Conservation (phyloP, 179 eudicot genomes). For the Beta corolliflora region DNA sequence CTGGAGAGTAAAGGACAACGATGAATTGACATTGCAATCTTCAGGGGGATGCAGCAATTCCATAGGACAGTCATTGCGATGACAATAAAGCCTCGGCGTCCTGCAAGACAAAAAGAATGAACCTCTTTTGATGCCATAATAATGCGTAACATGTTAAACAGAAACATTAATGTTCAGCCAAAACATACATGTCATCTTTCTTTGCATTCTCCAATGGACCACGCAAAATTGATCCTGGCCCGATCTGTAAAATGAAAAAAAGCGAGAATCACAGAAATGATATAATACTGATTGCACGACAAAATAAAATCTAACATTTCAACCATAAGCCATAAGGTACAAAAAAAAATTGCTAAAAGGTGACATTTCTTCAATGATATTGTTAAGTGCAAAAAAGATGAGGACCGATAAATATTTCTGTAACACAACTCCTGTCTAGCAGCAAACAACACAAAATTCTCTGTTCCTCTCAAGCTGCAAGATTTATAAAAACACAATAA, state of each 20-base stretch:
- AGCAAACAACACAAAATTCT: no score
- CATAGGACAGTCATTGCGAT: slow-evolving; percentile 67
- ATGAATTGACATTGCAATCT: slow-evolving; percentile 92
- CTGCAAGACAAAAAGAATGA: slow-evolving; percentile 36
- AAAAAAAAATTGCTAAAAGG: neutral
- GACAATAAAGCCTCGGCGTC: slow-evolving; percentile 75
- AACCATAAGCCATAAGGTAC: neutral
- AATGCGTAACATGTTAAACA: slow-evolving; percentile 1
- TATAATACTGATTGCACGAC: neutral
- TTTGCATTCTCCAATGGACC: slow-evolving; percentile 78
- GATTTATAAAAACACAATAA: no score
- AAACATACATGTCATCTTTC: slow-evolving; percentile 55
- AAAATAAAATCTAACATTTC: slow-evolving; percentile 17
- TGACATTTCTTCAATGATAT: neutral
- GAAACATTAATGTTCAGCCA: neutral
- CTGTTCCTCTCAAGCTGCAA: no score
- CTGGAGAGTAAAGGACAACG: slow-evolving; percentile 92
- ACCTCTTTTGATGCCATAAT: neutral
- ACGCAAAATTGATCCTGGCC: slow-evolving; percentile 83
- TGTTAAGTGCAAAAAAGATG: no score
- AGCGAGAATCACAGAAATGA: neutral
- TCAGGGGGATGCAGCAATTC: slow-evolving; percentile 96
- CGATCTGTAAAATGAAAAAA: slow-evolving; percentile 56
- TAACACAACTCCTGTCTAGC: no score
- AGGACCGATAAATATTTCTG: no score